Conservation (phyloP, 2,329 filamentous ascomycete species). For the Alternaria gansuensis region DNA sequence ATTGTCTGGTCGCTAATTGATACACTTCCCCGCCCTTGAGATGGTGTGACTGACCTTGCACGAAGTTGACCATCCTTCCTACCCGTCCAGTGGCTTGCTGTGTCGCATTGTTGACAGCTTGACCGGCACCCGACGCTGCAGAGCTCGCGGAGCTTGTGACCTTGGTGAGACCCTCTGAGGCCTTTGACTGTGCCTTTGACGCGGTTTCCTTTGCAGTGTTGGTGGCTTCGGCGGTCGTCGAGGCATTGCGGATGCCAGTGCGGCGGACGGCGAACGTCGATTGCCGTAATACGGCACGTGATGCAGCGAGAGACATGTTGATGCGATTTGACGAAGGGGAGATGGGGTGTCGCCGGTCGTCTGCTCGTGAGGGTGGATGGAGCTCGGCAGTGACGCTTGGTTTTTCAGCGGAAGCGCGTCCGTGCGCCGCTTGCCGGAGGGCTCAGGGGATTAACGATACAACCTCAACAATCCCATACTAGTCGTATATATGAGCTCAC, state of each 20-base stretch:
- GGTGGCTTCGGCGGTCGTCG: conserved; percentile 59
- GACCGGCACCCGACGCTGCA: conserved; percentile 76
- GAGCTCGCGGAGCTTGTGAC: conserved; percentile 83
- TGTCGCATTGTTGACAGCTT: conserved; percentile 59
- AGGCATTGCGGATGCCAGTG: conserved; percentile 59
- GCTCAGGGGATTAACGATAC: conserved; percentile 23
- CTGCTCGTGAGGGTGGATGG: conserved; percentile 24
- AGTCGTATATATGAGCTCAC: not conserved
- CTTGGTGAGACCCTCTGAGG: conserved; percentile 81
- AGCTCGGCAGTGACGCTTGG: conserved; percentile 31
- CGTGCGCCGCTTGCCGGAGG: conserved; percentile 26
- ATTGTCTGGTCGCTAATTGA: conserved; percentile 1
- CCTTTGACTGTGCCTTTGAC: conserved; percentile 75
- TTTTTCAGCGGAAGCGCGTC: conserved; percentile 30
- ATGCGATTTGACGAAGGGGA: conserved; percentile 32
- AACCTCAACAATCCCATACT: conserved; percentile 2
- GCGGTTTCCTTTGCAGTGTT: conserved; percentile 59
- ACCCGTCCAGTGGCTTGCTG: conserved; percentile 66
- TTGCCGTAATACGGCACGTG: conserved; percentile 58
- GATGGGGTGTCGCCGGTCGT: conserved; percentile 32
- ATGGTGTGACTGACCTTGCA: conserved; percentile 76
- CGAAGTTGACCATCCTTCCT: conserved; percentile 72
- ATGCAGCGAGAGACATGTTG: conserved; percentile 59
- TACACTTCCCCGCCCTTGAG: conserved; percentile 18
- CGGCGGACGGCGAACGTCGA: conserved; percentile 55